Evolutionary conservation across 1,139 yeast species (phyloP).

Genomic region (Barnettozyma hawaiiensis): DNA sequence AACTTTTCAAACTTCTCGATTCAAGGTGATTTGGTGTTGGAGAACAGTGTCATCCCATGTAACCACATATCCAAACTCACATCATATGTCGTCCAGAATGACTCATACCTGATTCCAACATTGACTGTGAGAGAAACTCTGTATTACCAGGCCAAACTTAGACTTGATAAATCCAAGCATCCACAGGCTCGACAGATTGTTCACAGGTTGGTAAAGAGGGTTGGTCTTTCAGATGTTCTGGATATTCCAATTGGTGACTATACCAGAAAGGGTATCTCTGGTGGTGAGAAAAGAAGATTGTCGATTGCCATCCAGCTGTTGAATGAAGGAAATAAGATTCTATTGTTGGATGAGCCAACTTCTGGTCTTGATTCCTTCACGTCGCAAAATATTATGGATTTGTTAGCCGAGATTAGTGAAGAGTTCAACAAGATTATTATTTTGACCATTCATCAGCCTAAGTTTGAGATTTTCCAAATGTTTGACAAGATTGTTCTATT

Average conservation of each 20-base stretch:
- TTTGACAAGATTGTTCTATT: constrained; percentile 66
- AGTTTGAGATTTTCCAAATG: constrained; percentile 52
- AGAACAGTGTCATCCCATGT: constrained; percentile 38
- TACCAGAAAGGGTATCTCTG: constrained; percentile 67
- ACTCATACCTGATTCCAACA: constrained; percentile 60
- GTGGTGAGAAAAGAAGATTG: constrained; percentile 78
- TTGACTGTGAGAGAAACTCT: constrained; percentile 75
- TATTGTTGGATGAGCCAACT: constrained; percentile 79
- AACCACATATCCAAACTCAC: constrained; percentile 47
- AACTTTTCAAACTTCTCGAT: constrained; percentile 36
- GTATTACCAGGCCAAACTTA: constrained; percentile 59
- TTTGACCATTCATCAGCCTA: constrained; percentile 82
- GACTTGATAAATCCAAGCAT: constrained; percentile 38
- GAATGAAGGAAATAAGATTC: constrained; percentile 56
- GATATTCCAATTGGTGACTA: constrained; percentile 71
- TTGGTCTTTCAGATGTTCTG: constrained; percentile 75
- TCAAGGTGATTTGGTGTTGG: constrained; percentile 39
- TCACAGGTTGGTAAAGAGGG: constrained; percentile 52
- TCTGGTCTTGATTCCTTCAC: constrained; percentile 84
- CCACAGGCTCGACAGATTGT: constrained; percentile 36
- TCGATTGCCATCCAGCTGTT: constrained; percentile 74
- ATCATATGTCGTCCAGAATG: constrained; percentile 77
- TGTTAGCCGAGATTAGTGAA: constrained; percentile 50
- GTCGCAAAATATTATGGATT: constrained; percentile 60
- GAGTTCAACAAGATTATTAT: constrained; percentile 64